Base-by-base conservation (phyloP, 208 protist genomes). In the Trypanosoma scelopori region DNA sequence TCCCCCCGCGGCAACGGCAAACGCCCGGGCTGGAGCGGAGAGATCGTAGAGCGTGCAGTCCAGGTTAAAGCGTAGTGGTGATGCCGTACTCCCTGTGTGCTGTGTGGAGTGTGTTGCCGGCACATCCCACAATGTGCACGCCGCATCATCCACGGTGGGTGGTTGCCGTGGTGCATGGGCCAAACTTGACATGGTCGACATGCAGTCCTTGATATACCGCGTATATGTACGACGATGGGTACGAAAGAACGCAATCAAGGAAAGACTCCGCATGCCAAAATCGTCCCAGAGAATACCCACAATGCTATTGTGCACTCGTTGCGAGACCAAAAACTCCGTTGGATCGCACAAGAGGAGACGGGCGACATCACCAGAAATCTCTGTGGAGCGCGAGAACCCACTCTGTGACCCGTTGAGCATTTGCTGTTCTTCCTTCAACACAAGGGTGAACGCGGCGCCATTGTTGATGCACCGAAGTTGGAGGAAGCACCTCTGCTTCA, bases 381-480 rank as follows among this genome's bases (percentile, higher is more conserved):
- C 45, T 0, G 73, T 59, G 25, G 74, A 77, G 53, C 63, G 71
- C 13, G 81, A 76, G 27, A 63, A 42, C 12, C 70, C 77, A 15
- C 41, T 57, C 57, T 91, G 83, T 48, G 78, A 61, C 0, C 83
- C 83, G 12, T 63, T 61, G 11, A 23, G 59, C 32, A 89, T 73
- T 7, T 50, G 63, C 50, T 87, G 70, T 16, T 87, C 66, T 32
- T 85, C 74, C 65, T 91, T 92, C 12, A 95, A 56, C 12, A 76
- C 75, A 3, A 91, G 69, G 16, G 61, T 56, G 61, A 88, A 91
- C 27, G 70, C 63, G 12, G 35, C 32, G 27, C 51, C 37, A 42
- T 70, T 66, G 27, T 70, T 58, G 48, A 69, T 62, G 55, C 65
- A 76, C 12, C 89, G 81, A 51, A 94, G 78, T 6, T 82, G 75